phyloP scores from a whole-genome alignment of 2,329 filamentous ascomycete genomes.

The Clonostachys byssicola region DNA sequence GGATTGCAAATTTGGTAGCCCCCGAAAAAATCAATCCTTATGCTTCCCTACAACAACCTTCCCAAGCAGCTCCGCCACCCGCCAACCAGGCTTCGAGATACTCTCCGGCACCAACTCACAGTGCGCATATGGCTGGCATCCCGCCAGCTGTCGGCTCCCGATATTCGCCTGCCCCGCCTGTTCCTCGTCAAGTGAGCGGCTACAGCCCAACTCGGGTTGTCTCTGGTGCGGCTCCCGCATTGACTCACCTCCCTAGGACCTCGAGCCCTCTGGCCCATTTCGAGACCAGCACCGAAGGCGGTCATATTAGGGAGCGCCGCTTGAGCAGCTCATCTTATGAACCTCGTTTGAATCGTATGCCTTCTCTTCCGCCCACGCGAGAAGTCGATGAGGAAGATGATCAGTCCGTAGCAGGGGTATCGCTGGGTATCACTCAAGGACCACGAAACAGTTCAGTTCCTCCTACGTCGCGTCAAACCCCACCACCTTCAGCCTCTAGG shows the following conservation, averaged over 20 bases:
- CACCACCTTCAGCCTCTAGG: conserved; percentile 35
- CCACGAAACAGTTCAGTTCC: conserved; percentile 32
- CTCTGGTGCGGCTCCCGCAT: conserved; percentile 34
- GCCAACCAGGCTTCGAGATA: conserved; percentile 44
- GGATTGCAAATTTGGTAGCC: conserved; percentile 40
- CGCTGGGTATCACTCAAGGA: conserved; percentile 11
- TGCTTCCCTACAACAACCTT: conserved; percentile 34
- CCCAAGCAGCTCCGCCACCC: conserved; percentile 22
- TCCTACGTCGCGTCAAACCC: conserved; percentile 35
- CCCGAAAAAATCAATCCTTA: conserved; percentile 51
- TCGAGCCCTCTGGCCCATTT: conserved; percentile 65
- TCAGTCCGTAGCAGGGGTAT: conserved; percentile 7
- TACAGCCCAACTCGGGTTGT: conserved; percentile 25
- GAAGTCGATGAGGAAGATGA: conserved; percentile 59
- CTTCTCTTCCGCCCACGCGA: conserved; percentile 55
- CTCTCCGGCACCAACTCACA: conserved; percentile 52
- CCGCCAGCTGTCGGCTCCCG: conserved; percentile 36
- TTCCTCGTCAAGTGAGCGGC: conserved; percentile 35
- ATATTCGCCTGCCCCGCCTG: conserved; percentile 47
- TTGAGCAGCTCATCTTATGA: conserved; percentile 51
- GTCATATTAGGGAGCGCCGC: conserved; percentile 31
- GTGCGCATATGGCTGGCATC: conserved; percentile 27
- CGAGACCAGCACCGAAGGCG: conserved; percentile 40
- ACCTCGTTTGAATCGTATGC: conserved; percentile 45
- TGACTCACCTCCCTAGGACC: conserved; percentile 59